Conservation (phyloP, 768 basidiomycete genomes). For the Podaxis carcinomalis region DNA sequence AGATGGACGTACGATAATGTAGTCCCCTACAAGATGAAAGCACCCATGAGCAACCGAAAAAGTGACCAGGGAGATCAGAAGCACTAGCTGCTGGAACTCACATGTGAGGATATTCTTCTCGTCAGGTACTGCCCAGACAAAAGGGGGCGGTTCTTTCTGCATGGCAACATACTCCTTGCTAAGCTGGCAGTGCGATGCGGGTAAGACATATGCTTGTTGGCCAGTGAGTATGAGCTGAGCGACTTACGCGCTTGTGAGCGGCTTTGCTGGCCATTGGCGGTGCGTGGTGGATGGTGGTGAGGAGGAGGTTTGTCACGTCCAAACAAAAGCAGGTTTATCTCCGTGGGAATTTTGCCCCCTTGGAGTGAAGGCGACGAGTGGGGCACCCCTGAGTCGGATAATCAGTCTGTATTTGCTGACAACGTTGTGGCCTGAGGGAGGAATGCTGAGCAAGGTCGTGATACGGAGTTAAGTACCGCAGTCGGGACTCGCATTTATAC, state of each 20-base stretch:
- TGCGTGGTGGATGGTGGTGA: slow-evolving; percentile 18
- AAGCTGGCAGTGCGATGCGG: slow-evolving; percentile 40
- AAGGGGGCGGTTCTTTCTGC: slow-evolving; percentile 93
- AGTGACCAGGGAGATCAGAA: neutral
- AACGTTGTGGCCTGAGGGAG: neutral
- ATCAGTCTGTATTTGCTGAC: neutral
- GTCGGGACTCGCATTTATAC: neutral
- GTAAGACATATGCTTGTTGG: neutral
- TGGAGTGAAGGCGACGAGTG: neutral
- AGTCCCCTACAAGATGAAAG: slow-evolving; percentile 67
- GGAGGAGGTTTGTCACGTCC: slow-evolving; percentile 12
- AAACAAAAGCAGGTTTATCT: neutral
- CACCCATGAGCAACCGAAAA: slow-evolving; percentile 1
- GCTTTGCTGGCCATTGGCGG: slow-evolving; percentile 80
- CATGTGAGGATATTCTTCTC: slow-evolving; percentile 97
- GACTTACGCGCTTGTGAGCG: slow-evolving; percentile 74
- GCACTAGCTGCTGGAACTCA: slow-evolving; percentile 35
- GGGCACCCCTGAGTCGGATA: neutral
- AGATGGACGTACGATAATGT: slow-evolving; percentile 67
- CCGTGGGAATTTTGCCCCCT: neutral
- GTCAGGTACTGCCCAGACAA: slow-evolving; percentile 92
- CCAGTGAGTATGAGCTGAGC: neutral
- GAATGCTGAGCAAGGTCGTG: neutral
- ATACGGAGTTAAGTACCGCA: neutral
- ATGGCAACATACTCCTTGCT: slow-evolving; percentile 87